Conservation (phyloP, 2,329 filamentous ascomycete genomes). For the Colletotrichum euphorbiae region DNA sequence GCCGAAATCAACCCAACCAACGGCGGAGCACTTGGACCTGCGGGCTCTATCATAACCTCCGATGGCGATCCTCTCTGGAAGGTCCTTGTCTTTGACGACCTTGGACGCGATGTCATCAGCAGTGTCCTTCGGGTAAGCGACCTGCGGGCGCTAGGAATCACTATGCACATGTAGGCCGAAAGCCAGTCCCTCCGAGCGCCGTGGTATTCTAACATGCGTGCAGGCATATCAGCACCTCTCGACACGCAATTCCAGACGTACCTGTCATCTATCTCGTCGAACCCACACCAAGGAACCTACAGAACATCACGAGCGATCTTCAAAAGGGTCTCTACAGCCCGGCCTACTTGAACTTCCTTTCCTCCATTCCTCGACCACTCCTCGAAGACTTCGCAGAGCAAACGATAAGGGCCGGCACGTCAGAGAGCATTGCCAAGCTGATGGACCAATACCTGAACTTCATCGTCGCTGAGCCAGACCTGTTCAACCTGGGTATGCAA, state of each 20-base stretch:
- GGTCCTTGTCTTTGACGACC: conserved; percentile 92
- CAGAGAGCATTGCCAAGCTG: conserved; percentile 90
- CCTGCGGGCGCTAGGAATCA: conserved; percentile 92
- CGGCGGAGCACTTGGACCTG: conserved; percentile 70
- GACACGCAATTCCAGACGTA: conserved; percentile 95
- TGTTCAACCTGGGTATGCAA: conserved; percentile 94
- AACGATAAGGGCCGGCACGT: conserved; percentile 84
- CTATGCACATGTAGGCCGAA: conserved; percentile 83
- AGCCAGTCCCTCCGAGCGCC: neutral
- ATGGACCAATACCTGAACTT: conserved; percentile 99
- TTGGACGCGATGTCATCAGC: conserved; percentile 94
- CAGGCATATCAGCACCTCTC: conserved; percentile 82
- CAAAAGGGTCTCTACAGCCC: conserved; percentile 90
- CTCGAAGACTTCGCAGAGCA: conserved; percentile 95
- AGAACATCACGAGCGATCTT: conserved; percentile 86
- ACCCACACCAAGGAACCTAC: conserved; percentile 82
- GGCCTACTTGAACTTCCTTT: conserved; percentile 97
- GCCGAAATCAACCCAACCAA: conserved; percentile 73
- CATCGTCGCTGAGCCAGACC: conserved; percentile 92
- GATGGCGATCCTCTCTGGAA: conserved; percentile 98
- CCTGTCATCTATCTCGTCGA: conserved; percentile 97
- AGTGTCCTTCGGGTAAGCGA: conserved; percentile 96
- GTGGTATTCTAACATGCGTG: conserved; percentile 42
- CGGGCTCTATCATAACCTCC: conserved; percentile 84
- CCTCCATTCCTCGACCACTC: conserved; percentile 87